Percentiles rank a stretch among this genome's conserved stretches.
These are phyloP conservation scores for Fomitopsis pinicola DNA, from an alignment of 1,284 basidiomycete genomes.

Conservation along the genomic window DNA sequence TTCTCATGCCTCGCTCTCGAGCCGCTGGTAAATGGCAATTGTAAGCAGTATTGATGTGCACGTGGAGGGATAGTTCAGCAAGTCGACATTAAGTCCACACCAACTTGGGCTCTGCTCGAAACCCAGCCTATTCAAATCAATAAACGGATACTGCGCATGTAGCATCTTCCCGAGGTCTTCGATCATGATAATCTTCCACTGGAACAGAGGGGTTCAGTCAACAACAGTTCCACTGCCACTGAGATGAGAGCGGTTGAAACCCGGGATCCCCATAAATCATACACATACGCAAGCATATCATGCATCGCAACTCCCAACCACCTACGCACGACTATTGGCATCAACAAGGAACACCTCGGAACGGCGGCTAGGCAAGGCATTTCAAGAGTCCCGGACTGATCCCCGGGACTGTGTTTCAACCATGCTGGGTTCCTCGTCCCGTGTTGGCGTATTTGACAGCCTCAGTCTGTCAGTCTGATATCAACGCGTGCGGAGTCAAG, in stretches of 20 bases:
- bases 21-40: neutral
- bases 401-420: neutral
- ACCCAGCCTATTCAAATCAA: neutral
- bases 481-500: neutral
- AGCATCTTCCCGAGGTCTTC: neutral
- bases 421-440: neutral
- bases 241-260: neutral
- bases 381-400: neutral
- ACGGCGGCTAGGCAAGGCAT: neutral
- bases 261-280: neutral
- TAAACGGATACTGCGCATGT: neutral
- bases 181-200: neutral
- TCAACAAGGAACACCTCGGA: neutral
- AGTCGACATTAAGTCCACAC: neutral
- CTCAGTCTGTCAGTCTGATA: too few relatives aligned
- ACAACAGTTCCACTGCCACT: neutral
- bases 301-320: neutral
- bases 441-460: neutral
- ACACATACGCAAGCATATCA: neutral
- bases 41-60: neutral
- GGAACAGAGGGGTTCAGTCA: neutral
- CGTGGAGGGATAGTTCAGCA: neutral
- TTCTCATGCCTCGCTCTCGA: neutral
- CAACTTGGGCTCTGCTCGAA: neutral
- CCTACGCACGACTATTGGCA: neutral